A percentile compares a stretch with the other conserved stretches of the same genome.
Evolutionary conservation across 768 basidiomycete genomes (phyloP).

Genomic region (Termitomyces bulborhizus): DNA sequence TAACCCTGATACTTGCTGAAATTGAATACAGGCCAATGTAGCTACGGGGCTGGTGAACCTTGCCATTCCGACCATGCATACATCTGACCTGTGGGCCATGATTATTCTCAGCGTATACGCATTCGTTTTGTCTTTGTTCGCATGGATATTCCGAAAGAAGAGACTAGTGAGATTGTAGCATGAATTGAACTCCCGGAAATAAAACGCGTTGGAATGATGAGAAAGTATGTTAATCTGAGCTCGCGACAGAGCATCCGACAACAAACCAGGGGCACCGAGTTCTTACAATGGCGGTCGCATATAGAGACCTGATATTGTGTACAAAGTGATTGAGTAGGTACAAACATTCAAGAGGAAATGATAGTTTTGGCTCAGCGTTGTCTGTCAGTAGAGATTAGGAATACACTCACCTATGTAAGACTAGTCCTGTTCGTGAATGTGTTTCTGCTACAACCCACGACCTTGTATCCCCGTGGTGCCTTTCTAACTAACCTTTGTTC

Average conservation of each 20-base stretch:
- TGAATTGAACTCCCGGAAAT: not conserved
- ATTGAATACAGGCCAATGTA: constrained; percentile 66
- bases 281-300: not conserved
- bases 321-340: not conserved
- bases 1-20: not conserved
- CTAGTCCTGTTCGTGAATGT: constrained; percentile 17
- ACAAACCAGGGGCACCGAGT: not conserved
- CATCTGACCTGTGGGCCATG: constrained; percentile 49
- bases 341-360: not conserved
- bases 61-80: constrained; percentile 76
- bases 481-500: constrained; percentile 64
- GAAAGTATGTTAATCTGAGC: no score
- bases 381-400: not conserved
- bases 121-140: constrained; percentile 48
- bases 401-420: constrained; percentile 1
- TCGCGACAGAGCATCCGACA: not conserved
- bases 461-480: constrained; percentile 62
- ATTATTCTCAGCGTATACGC: constrained; percentile 57
- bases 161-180: constrained; percentile 15
- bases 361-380: not conserved
- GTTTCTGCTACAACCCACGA: constrained; percentile 34
- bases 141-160: constrained; percentile 42
- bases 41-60: constrained; percentile 83
- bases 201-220: not conserved
- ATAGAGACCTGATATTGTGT: not conserved